phyloP scores from a whole-genome alignment of 345 rosid species.

The Draba incana region DNA sequence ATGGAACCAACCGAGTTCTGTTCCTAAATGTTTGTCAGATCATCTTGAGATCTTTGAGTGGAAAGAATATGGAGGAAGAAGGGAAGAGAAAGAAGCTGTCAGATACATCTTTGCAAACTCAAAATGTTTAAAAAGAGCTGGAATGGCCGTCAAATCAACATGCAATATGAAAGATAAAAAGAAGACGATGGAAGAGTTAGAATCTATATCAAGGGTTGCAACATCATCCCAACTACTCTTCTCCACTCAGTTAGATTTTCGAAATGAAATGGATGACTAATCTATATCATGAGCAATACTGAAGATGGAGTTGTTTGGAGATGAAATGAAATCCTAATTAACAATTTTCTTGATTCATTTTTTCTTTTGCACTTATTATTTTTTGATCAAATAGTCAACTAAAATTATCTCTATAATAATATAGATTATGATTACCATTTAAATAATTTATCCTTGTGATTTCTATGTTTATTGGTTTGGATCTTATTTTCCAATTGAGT shows the following conservation, averaged over 20 bases:
- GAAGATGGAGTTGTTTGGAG: no score
- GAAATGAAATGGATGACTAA: no score
- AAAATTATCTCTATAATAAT: no score
- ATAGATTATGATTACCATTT: no score
- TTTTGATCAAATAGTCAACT: no score
- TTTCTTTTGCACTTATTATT: no score
- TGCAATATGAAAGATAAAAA: neutral
- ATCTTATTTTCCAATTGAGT: no score
- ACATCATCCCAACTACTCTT: slow-evolving; percentile 1
- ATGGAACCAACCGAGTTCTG: neutral
- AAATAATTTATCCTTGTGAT: no score
- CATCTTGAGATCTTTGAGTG: slow-evolving; percentile 5
- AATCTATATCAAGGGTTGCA: neutral
- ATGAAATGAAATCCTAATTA: no score
- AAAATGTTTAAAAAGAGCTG: neutral
- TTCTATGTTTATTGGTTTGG: no score
- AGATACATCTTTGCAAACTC: slow-evolving; percentile 1
- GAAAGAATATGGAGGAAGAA: neutral
- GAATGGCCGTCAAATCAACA: neutral
- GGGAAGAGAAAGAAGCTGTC: neutral
- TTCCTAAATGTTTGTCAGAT: neutral
- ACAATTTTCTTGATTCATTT: no score
- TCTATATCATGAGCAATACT: no score
- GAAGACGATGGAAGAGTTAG: neutral
- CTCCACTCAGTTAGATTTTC: neutral